Conservation (phyloP, 164 flowering plant genomes). For the Magnolia kwangsiensis region DNA sequence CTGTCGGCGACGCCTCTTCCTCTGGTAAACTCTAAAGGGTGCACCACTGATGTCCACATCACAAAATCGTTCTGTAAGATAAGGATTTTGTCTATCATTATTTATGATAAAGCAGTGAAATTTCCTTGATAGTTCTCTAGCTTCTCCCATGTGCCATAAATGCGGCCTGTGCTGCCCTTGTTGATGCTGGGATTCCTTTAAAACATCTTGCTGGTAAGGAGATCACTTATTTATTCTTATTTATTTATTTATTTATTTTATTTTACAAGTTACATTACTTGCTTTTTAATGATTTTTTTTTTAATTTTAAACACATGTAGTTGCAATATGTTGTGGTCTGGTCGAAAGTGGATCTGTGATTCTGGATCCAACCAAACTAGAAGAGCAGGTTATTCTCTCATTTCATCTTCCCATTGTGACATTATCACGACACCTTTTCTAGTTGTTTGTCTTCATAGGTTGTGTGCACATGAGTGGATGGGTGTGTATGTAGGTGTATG, state of each 20-base stretch:
- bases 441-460: too few species aligned
- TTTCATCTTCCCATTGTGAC: neutral
- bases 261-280: neutral
- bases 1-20: too few species aligned
- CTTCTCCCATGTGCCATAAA: constrained; percentile 93
- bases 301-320: constrained; percentile 32
- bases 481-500: too few species aligned
- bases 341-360: constrained; percentile 49
- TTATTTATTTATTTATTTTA: neutral
- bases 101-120: neutral
- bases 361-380: constrained; percentile 81
- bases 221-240: neutral
- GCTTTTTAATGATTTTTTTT: constrained; percentile 4
- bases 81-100: neutral
- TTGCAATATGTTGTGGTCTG: constrained; percentile 77
- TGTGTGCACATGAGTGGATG: too few species aligned
- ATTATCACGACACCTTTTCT: too few species aligned
- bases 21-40: too few species aligned
- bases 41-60: too few species aligned
- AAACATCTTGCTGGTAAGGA: constrained; percentile 87
- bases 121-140: constrained; percentile 49
- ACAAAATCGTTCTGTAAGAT: too few species aligned
- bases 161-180: constrained; percentile 92
- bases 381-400: constrained; percentile 66
- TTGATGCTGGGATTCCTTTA: constrained; percentile 90